These are phyloP conservation scores for Rhypophila decipiens DNA, from an alignment of 495 filamentous ascomycete genomes.

Conservation along the genomic window DNA sequence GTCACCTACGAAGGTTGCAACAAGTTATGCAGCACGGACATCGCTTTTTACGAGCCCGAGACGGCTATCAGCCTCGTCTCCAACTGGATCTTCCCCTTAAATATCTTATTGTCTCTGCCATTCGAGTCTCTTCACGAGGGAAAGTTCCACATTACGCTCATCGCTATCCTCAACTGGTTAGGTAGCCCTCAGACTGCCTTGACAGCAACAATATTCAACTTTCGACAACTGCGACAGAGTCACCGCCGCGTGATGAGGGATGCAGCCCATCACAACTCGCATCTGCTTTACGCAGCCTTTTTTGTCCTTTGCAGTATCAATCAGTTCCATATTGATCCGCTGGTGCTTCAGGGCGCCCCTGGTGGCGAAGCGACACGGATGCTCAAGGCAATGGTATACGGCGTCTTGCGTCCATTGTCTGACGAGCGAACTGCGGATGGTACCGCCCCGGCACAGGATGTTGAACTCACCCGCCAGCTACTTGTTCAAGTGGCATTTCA, in stretches of 20 bases:
- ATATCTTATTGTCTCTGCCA: conserved; percentile 6
- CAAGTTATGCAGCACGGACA: conserved; percentile 1
- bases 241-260: not conserved
- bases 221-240: conserved; percentile 7
- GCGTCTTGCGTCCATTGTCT: not conserved
- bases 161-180: conserved; percentile 8
- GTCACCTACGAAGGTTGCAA: not conserved
- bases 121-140: conserved; percentile 6
- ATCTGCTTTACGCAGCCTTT: conserved; percentile 7
- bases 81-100: conserved; percentile 9
- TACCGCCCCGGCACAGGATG: not conserved
- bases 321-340: not conserved
- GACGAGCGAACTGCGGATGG: too few species aligned
- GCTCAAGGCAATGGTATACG: too few species aligned
- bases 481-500: conserved; percentile 1
- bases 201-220: conserved; percentile 11
- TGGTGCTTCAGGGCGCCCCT: not conserved
- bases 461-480: not conserved
- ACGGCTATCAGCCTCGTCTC: conserved; percentile 4
- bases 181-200: conserved; percentile 7
- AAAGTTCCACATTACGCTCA: conserved; percentile 4
- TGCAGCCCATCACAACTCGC: too few species aligned
- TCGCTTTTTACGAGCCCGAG: not conserved
- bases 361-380: too few species aligned
- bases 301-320: not conserved